These are phyloP conservation scores for Diplodia mutila DNA, from an alignment of 2,329 filamentous ascomycete genomes.

Conservation along the genomic window DNA sequence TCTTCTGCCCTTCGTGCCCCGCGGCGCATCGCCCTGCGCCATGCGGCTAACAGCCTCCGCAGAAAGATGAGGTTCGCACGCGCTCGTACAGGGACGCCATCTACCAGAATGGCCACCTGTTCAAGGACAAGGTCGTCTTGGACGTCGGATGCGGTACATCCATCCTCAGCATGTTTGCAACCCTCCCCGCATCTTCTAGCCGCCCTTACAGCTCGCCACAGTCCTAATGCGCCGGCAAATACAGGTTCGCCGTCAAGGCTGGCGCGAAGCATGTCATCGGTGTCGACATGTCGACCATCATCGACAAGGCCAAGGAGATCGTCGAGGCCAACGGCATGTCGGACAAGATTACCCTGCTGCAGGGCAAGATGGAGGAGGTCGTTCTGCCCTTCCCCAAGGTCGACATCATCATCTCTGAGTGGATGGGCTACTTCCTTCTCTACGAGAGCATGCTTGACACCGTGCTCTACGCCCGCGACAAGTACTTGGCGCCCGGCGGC, in stretches of 20 bases:
- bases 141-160: constrained; percentile 97
- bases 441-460: constrained; percentile 99
- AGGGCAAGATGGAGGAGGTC: constrained; percentile 99
- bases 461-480: constrained; percentile 90
- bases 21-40: constrained; percentile 7
- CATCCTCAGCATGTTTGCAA: constrained; percentile 92
- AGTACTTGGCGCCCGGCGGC: constrained; percentile 82
- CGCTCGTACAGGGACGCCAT: constrained; percentile 97
- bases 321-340: constrained; percentile 88
- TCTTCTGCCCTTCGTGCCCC: constrained; percentile 28
- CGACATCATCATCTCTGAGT: constrained; percentile 99
- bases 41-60: constrained; percentile 29
- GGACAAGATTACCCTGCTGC: constrained; percentile 94
- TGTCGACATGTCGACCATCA: constrained; percentile 99
- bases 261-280: constrained; percentile 98
- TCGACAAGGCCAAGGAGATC: constrained; percentile 96
- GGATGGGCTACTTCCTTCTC: constrained; percentile 99
- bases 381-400: constrained; percentile 91
- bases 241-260: constrained; percentile 92
- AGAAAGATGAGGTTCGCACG: constrained; percentile 99
- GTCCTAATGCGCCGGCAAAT: constrained; percentile 24
- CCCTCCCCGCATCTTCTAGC: constrained; percentile 26
- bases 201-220: constrained; percentile 28
- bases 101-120: constrained; percentile 92
- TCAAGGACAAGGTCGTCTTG: constrained; percentile 90